phyloP scores from a whole-genome alignment of 176 grass and related monocot genomes.

The Stipa capillata region DNA sequence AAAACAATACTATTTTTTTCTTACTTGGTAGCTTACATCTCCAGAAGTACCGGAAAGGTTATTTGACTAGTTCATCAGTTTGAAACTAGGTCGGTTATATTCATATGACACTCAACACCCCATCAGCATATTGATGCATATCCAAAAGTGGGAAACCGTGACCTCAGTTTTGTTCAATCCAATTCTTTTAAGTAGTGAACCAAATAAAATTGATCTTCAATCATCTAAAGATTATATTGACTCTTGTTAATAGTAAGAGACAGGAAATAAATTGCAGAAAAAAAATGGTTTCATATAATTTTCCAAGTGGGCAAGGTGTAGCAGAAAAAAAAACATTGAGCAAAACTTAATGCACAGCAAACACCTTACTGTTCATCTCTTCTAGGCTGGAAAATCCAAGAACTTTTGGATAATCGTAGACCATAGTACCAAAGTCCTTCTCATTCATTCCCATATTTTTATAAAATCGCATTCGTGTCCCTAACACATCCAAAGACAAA shows the following conservation, averaged over 20 bases:
- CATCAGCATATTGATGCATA: background rate
- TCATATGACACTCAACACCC: background rate
- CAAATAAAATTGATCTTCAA: background rate
- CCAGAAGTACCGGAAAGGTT: background rate
- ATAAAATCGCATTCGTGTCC: conserved; percentile 68
- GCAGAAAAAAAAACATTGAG: background rate
- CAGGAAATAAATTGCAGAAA: background rate
- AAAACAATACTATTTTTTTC: background rate
- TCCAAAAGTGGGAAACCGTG: background rate
- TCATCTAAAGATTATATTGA: background rate
- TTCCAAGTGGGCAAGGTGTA: background rate
- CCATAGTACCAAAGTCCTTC: conserved; percentile 89
- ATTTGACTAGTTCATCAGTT: background rate
- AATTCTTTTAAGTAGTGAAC: background rate
- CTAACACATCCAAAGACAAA: conserved; percentile 53
- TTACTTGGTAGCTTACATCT: background rate
- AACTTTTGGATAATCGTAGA: conserved; percentile 84
- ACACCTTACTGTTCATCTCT: conserved; percentile 98
- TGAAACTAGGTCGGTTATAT: background rate
- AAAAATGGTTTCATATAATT: background rate
- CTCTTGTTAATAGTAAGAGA: background rate
- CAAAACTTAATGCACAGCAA: conserved; percentile 29
- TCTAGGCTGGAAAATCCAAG: conserved; percentile 77
- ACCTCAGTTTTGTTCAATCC: background rate
- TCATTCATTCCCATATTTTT: conserved; percentile 75